Base-by-base conservation (phyloP, 176 grass and related monocot species). In the Bonia amplexicaulis region DNA sequence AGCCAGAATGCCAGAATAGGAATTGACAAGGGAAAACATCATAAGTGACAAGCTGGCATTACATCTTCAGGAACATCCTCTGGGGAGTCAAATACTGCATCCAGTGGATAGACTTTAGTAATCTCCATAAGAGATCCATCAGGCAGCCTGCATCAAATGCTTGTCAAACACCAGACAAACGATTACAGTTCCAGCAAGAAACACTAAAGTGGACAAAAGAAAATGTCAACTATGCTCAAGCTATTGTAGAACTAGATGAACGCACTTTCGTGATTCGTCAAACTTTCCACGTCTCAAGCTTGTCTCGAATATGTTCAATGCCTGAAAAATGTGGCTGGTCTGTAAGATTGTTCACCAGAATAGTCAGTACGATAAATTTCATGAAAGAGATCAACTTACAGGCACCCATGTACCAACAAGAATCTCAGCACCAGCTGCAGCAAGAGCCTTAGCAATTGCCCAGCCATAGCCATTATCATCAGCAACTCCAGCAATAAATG, bases 401-500 rank as follows among this genome's bases (percentile, higher is more conserved):
- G 96, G 96, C 41, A 98, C 96, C 96, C 96, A 98, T 87, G 96
- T 98, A 90, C 93, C 96, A 92, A 98, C 91, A 84, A 98, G 89
- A 80, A 98, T 95, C 62, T 98, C 93, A 67, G 96, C 96, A 69
- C 96, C 96, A 70, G 91, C 96, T 64, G 93, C 93, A 89, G 96
- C 96, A 86, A 98, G 96, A 83, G 96, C 76, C 84, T 98, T 95
- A 59, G 96, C 93, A 75, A 98, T 93, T 83, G 96, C 96, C 96
- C 96, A 98, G 61, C 96, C 96, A 87, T 95, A 98, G 60, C 96
- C 96, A 95, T 98, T 98, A 71, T 98, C 96, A 90, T 95, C 96
- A 81, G 96, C 96, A 29, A 98, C 85, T 86, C 96, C 96, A 87
- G 93, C 96, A 90, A 98, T 95, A 85, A 98, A 98, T 61, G 93